Evolutionary conservation across 208 protist genomes (phyloP).

Genomic region (Wallacemonas collosoma): DNA sequence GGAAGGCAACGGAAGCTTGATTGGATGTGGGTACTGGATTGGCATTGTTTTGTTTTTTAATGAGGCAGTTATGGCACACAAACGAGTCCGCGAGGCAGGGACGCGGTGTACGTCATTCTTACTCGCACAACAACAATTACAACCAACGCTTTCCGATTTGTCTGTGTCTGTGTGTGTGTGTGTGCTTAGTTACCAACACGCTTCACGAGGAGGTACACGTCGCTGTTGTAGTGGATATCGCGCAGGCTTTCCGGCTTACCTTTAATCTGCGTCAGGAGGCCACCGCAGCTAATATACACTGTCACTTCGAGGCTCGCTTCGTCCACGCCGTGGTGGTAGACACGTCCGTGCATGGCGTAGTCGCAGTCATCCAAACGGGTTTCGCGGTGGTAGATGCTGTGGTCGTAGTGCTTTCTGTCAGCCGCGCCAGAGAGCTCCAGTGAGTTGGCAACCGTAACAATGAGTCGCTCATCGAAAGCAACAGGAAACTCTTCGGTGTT

Average conservation of each 20-base stretch:
- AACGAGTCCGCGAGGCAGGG: not conserved
- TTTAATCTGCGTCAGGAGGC: constrained; percentile 95
- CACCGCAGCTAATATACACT: constrained; percentile 97
- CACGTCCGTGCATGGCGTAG: constrained; percentile 98
- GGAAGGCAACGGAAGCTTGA: no score
- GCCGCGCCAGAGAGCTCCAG: constrained; percentile 88
- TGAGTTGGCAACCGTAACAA: constrained; percentile 93
- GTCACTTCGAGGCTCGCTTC: constrained; percentile 82
- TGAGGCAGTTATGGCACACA: no score
- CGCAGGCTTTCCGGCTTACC: constrained; percentile 89
- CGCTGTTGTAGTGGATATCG: constrained; percentile 91
- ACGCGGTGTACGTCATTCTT: not conserved
- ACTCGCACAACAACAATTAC: not conserved
- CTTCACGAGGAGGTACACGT: constrained; percentile 88
- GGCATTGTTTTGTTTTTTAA: no score
- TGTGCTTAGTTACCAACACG: constrained; percentile 61
- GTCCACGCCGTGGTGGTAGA: constrained; percentile 94
- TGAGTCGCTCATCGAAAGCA: constrained; percentile 90
- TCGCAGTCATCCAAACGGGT: constrained; percentile 96
- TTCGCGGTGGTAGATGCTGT: constrained; percentile 87
- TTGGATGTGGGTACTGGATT: no score
- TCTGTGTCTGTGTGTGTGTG: not conserved
- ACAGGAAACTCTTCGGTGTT: constrained; percentile 97
- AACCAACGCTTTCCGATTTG: not conserved
- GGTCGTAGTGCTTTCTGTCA: constrained; percentile 85